These are phyloP conservation scores for Vanderwaltozyma verrucispora DNA, from an alignment of 805 yeast genomes.

Conservation along the genomic window DNA sequence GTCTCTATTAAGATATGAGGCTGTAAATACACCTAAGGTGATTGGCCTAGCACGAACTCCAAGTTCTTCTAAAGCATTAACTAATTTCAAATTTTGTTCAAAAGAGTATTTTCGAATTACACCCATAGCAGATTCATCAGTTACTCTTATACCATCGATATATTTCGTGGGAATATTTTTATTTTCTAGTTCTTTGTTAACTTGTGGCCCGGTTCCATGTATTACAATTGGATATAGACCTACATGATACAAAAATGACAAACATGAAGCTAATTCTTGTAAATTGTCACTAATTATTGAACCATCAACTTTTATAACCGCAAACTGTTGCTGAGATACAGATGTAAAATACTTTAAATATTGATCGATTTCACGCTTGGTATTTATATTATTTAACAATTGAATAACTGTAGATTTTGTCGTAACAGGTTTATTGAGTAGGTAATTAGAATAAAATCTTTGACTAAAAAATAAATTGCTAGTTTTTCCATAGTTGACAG, in stretches of 20 bases:
- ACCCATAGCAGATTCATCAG: constrained; percentile 88
- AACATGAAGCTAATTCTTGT: constrained; percentile 85
- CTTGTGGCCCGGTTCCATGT: constrained; percentile 98
- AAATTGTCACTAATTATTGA: constrained; percentile 94
- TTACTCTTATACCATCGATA: constrained; percentile 91
- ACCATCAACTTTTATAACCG: constrained; percentile 97
- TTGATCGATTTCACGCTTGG: constrained; percentile 96
- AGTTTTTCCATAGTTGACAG: too few relatives aligned
- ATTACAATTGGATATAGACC: constrained; percentile 93
- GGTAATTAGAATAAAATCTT: not conserved
- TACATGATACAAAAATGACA: constrained; percentile 92
- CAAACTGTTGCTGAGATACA: constrained; percentile 91
- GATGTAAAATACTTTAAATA: constrained; percentile 93
- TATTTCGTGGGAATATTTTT: constrained; percentile 94
- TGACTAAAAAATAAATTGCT: too few relatives aligned
- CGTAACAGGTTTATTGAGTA: constrained; percentile 8
- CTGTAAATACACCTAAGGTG: constrained; percentile 93
- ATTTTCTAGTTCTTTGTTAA: constrained; percentile 82
- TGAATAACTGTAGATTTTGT: constrained; percentile 95
- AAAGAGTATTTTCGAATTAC: constrained; percentile 91
- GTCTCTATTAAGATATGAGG: constrained; percentile 79
- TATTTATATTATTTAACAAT: constrained; percentile 87
- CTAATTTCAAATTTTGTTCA: constrained; percentile 89
- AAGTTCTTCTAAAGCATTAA: constrained; percentile 88
- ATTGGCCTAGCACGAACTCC: constrained; percentile 99